These are phyloP conservation scores for Magnaporthiopsis incrustans DNA, from an alignment of 2,329 filamentous ascomycete species.

Conservation along the genomic window DNA sequence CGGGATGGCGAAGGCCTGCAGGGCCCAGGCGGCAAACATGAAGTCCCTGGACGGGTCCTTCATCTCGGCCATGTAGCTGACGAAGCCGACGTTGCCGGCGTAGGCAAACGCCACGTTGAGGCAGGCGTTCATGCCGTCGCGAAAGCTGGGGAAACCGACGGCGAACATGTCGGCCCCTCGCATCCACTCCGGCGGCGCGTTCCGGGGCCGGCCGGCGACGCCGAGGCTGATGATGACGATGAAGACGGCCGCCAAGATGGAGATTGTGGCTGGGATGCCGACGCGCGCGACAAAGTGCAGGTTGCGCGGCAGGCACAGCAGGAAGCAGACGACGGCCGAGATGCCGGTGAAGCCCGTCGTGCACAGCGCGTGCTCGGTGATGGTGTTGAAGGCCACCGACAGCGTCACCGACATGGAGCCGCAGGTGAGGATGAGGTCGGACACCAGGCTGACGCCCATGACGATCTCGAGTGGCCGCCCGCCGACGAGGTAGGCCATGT, in stretches of 20 bases:
- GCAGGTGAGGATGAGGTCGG: constrained; percentile 1
- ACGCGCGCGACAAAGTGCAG: constrained; percentile 2
- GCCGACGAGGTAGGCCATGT: constrained; percentile 5
- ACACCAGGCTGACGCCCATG: constrained; percentile 1
- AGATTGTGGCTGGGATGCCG: constrained; percentile 5
- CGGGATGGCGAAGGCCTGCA: constrained; percentile 3
- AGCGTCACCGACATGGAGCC: constrained; percentile 3
- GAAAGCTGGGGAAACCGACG: neutral
- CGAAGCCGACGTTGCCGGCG: constrained; percentile 6
- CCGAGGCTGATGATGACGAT: constrained; percentile 7
- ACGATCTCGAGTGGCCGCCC: constrained; percentile 2
- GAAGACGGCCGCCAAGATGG: constrained; percentile 5
- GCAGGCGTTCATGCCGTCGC: constrained; percentile 5
- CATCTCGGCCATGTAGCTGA: constrained; percentile 8
- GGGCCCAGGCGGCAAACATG: neutral
- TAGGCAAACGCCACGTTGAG: constrained; percentile 5
- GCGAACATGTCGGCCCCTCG: neutral
- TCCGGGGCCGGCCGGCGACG: neutral
- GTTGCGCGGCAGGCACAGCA: constrained; percentile 4
- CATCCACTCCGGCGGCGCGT: neutral
- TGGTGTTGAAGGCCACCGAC: constrained; percentile 4
- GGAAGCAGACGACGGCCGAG: neutral
- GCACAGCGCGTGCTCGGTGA: constrained; percentile 3
- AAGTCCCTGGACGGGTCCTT: constrained; percentile 4
- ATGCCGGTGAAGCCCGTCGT: constrained; percentile 6